Base-by-base conservation (phyloP, 192 early-diverging fungal species). In the Rhizophagus sp. region DNA sequence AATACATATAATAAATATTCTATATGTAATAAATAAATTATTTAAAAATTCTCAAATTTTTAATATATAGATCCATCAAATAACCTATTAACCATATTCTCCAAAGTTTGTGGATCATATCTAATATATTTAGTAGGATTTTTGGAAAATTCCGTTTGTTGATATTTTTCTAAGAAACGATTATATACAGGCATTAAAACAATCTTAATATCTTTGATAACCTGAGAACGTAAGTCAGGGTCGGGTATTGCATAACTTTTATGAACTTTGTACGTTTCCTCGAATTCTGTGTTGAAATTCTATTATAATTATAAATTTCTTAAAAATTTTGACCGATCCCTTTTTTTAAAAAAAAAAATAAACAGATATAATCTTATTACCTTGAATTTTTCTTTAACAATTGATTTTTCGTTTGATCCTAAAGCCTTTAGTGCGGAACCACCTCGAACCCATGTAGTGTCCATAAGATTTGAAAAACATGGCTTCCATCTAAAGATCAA, bases 341-440 rank as follows among this genome's bases (percentile, higher is more conserved):
- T 24, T 8, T n/a, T n/a, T 82, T 22, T 4, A 49, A 15, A 80
- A 41, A 75, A 57, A 69, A 0, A 6, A 8, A 41, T 41, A 41
- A 41, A 41, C 39, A 41, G 34, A 41, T 41, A 27, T 3, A 30
- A 62, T 80, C 25, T 12, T 4, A n/a, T 78, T 87, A 91, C 91
- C 82, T 93, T 94, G 88, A 96, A 95, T 80, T 91, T 93, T 78
- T 95, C 94, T 80, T 97, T 97, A 77, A 97, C 88, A 61, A 83
- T 78, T 65, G 93, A 90, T 8, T 88, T 86, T 75, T 97, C 94
- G n/a, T 83, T 83, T 62, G 88, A 93, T 52, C 90, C 85, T 57
- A 96, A 80, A 0, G 85, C 85, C 8, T 87, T 92, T 15, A 89
- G 88, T 30, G 91, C 86, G 6, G 88, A 80, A 13, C 92, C 89